These are phyloP conservation scores for Acanthamoeba castellanii DNA, from an alignment of 208 protist species.

Conservation along the genomic window DNA sequence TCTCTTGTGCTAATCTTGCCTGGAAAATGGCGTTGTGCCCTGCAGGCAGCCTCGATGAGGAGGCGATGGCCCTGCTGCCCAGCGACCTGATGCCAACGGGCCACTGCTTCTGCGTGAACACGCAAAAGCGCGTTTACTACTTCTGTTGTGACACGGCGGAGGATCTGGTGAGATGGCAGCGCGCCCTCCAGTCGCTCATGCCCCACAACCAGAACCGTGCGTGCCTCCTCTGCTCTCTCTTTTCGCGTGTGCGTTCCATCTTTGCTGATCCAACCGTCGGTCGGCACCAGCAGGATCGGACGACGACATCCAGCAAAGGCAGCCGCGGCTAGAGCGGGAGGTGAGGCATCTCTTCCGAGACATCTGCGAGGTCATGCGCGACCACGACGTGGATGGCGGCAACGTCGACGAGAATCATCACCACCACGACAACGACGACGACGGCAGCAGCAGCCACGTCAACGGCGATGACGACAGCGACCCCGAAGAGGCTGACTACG, in stretches of 20 bases:
- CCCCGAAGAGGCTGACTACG: neutral
- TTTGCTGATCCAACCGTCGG: neutral
- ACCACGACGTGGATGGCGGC: too few relatives aligned
- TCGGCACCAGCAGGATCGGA: neutral
- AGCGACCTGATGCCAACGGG: neutral
- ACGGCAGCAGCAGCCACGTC: neutral
- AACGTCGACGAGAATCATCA: neutral
- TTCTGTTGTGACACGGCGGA: slow-evolving; percentile 12
- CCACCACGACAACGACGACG: neutral
- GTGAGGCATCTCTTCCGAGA: neutral
- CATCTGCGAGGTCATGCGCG: neutral
- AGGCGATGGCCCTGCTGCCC: neutral
- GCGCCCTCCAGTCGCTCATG: neutral
- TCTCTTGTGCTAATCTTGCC: too few relatives aligned
- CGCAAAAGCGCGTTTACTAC: slow-evolving; percentile 22
- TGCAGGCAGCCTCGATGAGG: neutral
- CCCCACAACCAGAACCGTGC: neutral
- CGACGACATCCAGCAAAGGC: neutral
- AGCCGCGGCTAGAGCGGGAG: neutral
- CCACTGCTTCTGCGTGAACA: slow-evolving; percentile 51
- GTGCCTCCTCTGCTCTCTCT: neutral
- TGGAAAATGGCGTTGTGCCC: neutral
- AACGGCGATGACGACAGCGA: neutral
- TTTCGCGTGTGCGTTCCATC: neutral
- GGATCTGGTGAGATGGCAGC: neutral